Percentiles rank a stretch among this genome's conserved stretches.
Evolutionary conservation across 2,329 filamentous ascomycete species (phyloP).

Genomic region (Tothia fuscella): DNA sequence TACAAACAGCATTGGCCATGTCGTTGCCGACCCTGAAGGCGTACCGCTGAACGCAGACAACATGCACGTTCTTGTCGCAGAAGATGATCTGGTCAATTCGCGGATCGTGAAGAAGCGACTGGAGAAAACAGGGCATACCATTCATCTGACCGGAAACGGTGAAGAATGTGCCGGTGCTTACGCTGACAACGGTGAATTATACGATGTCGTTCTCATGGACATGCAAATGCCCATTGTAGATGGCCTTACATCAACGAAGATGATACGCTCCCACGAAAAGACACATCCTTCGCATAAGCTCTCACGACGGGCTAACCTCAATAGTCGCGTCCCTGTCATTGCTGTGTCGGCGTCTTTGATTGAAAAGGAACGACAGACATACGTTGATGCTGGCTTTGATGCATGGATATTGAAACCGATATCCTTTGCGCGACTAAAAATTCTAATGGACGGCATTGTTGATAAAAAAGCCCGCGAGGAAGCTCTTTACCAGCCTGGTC

Average conservation of each 20-base stretch:
- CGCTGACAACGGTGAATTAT: constrained; percentile 47
- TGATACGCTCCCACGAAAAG: constrained; percentile 65
- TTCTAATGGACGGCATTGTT: constrained; percentile 57
- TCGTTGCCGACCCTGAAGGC: constrained; percentile 5
- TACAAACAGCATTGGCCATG: neutral
- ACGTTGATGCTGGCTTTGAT: constrained; percentile 71
- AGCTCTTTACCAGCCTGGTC: constrained; percentile 57
- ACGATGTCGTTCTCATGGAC: constrained; percentile 81
- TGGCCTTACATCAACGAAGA: constrained; percentile 67
- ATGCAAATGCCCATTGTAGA: constrained; percentile 95
- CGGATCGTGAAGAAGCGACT: constrained; percentile 69
- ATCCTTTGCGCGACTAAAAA: constrained; percentile 62
- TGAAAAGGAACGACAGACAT: constrained; percentile 55
- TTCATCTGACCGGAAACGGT: constrained; percentile 66
- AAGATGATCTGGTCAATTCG: constrained; percentile 82
- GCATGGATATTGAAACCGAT: constrained; percentile 87
- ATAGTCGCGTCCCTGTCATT: constrained; percentile 66
- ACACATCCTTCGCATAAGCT: constrained; percentile 37
- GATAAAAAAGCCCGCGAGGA: constrained; percentile 44
- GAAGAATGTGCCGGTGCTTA: constrained; percentile 70
- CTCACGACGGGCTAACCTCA: constrained; percentile 46
- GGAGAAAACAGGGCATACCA: constrained; percentile 61
- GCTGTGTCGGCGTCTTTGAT: constrained; percentile 75
- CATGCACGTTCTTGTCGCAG: constrained; percentile 63
- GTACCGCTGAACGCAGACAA: constrained; percentile 23